phyloP scores from a whole-genome alignment of 2,329 filamentous ascomycete species.

The Sporothrix luriei region DNA sequence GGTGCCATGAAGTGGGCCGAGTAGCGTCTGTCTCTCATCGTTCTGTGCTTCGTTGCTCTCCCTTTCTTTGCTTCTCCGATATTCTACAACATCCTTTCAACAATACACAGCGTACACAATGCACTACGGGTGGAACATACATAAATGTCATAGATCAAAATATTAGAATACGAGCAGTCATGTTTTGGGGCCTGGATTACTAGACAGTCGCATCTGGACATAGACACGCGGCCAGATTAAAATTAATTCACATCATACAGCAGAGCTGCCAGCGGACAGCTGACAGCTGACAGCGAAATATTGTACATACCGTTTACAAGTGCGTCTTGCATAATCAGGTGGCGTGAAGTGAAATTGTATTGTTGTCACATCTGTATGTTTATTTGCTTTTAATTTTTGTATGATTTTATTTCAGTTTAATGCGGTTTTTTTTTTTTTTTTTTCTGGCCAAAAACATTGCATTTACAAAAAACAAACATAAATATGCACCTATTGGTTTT shows the following conservation, averaged over 20 bases:
- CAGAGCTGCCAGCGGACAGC: not conserved
- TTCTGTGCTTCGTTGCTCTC: not conserved
- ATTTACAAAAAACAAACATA: too few relatives aligned
- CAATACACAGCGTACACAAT: not conserved
- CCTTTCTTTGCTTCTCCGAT: not conserved
- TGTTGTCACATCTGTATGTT: too few relatives aligned
- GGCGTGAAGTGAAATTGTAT: too few relatives aligned
- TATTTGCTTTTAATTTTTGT: too few relatives aligned
- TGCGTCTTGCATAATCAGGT: too few relatives aligned
- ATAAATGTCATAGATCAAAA: conserved; percentile 18
- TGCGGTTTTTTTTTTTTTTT: too few relatives aligned
- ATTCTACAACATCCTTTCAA: not conserved
- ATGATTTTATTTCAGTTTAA: too few relatives aligned
- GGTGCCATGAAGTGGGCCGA: conserved; percentile 46
- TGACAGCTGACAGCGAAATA: not conserved
- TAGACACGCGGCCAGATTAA: not conserved
- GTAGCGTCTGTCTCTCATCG: conserved; percentile 7
- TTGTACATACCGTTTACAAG: not conserved
- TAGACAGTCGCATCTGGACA: not conserved
- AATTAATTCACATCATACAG: not conserved
- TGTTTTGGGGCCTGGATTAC: not conserved
- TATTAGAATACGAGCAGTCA: not conserved
- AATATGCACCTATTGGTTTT: too few relatives aligned
- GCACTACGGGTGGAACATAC: not conserved
- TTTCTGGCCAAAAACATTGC: too few relatives aligned